A percentile compares a stretch with the other conserved stretches of the same genome.
phyloP scores from a whole-genome alignment of 768 basidiomycete species.

The Xerocomus spinulosus region DNA sequence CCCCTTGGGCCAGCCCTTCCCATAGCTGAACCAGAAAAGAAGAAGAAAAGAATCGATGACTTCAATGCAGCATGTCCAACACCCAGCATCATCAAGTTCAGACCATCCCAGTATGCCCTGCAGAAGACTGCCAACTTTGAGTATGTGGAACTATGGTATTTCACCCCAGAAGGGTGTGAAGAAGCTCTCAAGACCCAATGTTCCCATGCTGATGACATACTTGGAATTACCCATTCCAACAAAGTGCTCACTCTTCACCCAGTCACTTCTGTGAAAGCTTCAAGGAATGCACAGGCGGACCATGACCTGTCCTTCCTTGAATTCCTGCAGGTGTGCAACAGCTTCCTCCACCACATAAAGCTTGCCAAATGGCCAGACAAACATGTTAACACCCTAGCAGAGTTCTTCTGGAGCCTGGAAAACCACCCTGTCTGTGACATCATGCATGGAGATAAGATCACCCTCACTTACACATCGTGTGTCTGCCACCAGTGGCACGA shows the following conservation, averaged over 20 bases:
- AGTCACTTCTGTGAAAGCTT: constrained; percentile 12
- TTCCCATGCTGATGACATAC: neutral
- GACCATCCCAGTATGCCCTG: constrained; percentile 5
- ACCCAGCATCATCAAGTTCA: neutral
- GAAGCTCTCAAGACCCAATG: neutral
- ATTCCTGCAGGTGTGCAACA: constrained; percentile 7
- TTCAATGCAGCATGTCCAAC: neutral
- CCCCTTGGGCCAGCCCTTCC: no score
- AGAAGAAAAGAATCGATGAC: neutral
- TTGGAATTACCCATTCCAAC: constrained; percentile 11
- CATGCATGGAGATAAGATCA: neutral
- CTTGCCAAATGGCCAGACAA: neutral
- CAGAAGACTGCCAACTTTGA: constrained; percentile 5
- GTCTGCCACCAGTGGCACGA: constrained; percentile 7
- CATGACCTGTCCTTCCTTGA: constrained; percentile 12
- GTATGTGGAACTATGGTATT: constrained; percentile 12
- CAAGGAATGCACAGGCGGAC: constrained; percentile 13
- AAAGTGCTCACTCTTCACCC: constrained; percentile 11
- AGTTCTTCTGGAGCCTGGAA: constrained; percentile 5
- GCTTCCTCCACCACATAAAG: neutral
- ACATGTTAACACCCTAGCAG: neutral
- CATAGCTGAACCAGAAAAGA: neutral
- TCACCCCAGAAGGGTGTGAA: constrained; percentile 3
- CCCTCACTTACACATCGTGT: neutral
- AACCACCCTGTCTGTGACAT: neutral